These are phyloP conservation scores for Penicillium steckii DNA, from an alignment of 495 filamentous ascomycete genomes.

Conservation along the genomic window DNA sequence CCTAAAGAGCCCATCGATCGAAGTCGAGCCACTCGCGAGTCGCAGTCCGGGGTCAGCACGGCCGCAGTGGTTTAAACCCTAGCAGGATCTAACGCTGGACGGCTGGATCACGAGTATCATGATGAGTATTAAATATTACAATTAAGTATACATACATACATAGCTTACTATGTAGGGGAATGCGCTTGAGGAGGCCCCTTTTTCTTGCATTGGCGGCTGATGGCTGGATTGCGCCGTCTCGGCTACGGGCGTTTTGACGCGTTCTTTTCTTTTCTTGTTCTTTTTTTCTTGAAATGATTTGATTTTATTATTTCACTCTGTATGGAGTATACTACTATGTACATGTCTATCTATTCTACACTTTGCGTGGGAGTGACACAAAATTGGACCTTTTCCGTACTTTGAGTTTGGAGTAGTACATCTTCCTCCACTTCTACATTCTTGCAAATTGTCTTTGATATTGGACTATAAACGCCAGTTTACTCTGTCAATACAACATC, in stretches of 20 bases:
- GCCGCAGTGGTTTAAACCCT: slow-evolving; percentile 29
- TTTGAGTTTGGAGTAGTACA: too few species aligned
- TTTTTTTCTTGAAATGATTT: not conserved
- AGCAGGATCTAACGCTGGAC: slow-evolving; percentile 14
- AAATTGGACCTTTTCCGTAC: not conserved
- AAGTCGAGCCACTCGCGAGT: slow-evolving; percentile 30
- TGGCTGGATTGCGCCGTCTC: not conserved
- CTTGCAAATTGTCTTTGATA: too few species aligned
- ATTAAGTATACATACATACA: too few species aligned
- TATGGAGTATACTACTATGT: too few species aligned
- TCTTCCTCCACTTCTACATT: too few species aligned
- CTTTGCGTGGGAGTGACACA: not conserved
- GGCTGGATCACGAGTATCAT: slow-evolving; percentile 10
- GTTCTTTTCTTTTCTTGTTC: not conserved
- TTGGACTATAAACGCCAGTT: too few species aligned
- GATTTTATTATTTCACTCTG: not conserved
- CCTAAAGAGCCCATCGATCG: slow-evolving; percentile 63
- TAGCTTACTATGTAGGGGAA: too few species aligned
- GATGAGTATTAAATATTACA: slow-evolving; percentile 8
- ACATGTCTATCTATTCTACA: too few species aligned
- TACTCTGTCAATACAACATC: too few species aligned
- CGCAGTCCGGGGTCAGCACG: slow-evolving; percentile 35
- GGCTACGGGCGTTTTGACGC: not conserved
- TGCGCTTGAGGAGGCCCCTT: not conserved
- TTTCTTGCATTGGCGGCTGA: not conserved